Evolutionary conservation across 176 grass and related monocot species (phyloP), one percentile per base, ranked within the genome.

Genomic region (Triticum timopheevii): DNA sequence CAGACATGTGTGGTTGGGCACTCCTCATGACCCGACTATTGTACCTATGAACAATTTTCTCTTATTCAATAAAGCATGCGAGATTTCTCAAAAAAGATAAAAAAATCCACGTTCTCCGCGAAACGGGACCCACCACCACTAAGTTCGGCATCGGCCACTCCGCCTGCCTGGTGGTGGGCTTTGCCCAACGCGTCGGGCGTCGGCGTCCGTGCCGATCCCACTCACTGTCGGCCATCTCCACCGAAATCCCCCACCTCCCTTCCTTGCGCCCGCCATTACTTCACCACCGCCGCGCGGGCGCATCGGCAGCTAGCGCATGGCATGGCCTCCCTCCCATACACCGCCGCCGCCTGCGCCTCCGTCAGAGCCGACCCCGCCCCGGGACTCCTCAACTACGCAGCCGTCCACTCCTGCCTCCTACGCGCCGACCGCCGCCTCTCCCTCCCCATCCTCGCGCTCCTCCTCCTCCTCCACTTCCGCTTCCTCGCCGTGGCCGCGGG

Each of bases 381-480:
- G 34, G 84, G 75, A 39, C 27, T 95, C 79, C 85, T 98, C 86
- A 82, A 94, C 86, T 95, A 98, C 91, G 77, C 69, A 16, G 73
- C 91, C 34, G 10, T 95, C 73, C 96, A 98, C 85, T 59, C 77
- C 33, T 98, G 96, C 88, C 83, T 92, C 15, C 87, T 95, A 25
- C 2, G 50, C 8, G 68, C 66, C 0, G 82, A 91, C 44, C 81
- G 59, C 42, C 87, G 73, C 50, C 77, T 87, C 58, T 95, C 96
- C 7, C 80, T 98, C 67, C 87, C 93, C n/a, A 42, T 69, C 8
- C 96, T 95, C 27, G 4, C 49, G 13, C 80, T 95, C 2, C 50
- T 92, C 24, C 89, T 98, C 15, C 73, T 88, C 25, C 61, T 95
- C 76, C 93, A 98, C 85, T 98, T 98, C 81, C 86, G 84, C 65